phyloP scores from a whole-genome alignment of 192 early-diverging fungal genomes.

The Mortierella claussenii region DNA sequence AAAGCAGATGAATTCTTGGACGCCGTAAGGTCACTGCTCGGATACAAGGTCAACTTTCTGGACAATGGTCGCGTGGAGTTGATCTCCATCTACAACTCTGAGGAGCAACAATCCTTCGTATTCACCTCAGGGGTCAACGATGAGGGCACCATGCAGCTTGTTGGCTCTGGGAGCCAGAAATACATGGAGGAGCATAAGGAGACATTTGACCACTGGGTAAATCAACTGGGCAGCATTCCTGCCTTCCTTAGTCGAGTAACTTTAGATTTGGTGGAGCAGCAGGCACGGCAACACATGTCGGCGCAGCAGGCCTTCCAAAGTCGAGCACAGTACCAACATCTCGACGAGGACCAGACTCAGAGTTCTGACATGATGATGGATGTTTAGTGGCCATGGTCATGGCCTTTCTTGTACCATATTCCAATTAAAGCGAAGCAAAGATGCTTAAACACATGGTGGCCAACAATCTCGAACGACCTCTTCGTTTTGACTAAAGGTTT shows the following conservation, averaged over 20 bases:
- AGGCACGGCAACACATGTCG: slow-evolving; percentile 14
- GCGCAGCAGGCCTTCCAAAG: slow-evolving; percentile 4
- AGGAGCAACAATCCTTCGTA: slow-evolving; percentile 75
- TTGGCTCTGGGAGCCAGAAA: slow-evolving; percentile 73
- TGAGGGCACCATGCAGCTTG: slow-evolving; percentile 72
- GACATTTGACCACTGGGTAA: slow-evolving; percentile 73
- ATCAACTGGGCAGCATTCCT: slow-evolving; percentile 78
- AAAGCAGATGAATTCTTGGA: slow-evolving; percentile 81
- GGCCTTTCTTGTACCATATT: too few relatives aligned
- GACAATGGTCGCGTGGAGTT: slow-evolving; percentile 79
- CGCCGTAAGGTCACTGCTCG: slow-evolving; percentile 77
- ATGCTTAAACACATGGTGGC: neutral
- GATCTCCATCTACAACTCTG: slow-evolving; percentile 73
- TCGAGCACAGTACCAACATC: slow-evolving; percentile 2
- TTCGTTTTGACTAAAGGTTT: too few relatives aligned
- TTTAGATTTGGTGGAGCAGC: slow-evolving; percentile 69
- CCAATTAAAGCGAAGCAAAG: too few relatives aligned
- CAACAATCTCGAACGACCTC: too few relatives aligned
- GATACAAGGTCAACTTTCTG: slow-evolving; percentile 75
- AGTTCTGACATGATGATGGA: slow-evolving; percentile 46
- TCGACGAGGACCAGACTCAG: slow-evolving; percentile 28
- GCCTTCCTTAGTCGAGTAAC: slow-evolving; percentile 84
- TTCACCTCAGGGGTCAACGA: slow-evolving; percentile 76
- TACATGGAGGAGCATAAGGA: slow-evolving; percentile 66
- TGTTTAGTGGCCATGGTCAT: too few relatives aligned